Evolutionary conservation across 2,329 filamentous ascomycete genomes (phyloP).

Genomic region (Colletotrichum falcatum): DNA sequence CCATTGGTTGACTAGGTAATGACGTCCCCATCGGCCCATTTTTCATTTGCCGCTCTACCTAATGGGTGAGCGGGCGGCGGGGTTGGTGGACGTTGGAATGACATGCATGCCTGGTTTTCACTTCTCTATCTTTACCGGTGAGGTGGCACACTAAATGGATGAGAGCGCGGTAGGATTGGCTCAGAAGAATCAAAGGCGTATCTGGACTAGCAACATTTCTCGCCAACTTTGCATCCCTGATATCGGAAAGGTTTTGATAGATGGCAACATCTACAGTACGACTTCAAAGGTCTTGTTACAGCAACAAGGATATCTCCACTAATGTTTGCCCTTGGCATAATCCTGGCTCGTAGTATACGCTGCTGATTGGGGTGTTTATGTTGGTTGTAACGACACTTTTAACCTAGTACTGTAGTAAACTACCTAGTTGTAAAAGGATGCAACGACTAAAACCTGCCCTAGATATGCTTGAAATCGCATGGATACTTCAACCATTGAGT

Average conservation of each 20-base stretch:
- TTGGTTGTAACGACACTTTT: no score
- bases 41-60: neutral
- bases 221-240: neutral
- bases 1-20: slow-evolving; percentile 9
- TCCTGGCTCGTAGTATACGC: no score
- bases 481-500: neutral
- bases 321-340: no score
- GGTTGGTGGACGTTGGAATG: neutral
- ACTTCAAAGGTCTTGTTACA: no score
- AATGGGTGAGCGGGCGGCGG: neutral
- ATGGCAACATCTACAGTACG: neutral
- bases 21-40: slow-evolving; percentile 6
- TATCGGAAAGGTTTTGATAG: neutral
- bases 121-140: fast-evolving
- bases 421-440: neutral
- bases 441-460: no score
- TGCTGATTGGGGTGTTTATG: no score
- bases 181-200: neutral
- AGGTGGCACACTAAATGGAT: neutral
- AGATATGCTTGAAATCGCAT: neutral
- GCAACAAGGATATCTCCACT: no score
- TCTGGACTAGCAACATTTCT: neutral
- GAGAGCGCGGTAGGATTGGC: neutral
- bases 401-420: no score
- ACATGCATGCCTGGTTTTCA: neutral